Conservation (phyloP, 1,139 yeast species). For the Hansenula lynferdii region DNA sequence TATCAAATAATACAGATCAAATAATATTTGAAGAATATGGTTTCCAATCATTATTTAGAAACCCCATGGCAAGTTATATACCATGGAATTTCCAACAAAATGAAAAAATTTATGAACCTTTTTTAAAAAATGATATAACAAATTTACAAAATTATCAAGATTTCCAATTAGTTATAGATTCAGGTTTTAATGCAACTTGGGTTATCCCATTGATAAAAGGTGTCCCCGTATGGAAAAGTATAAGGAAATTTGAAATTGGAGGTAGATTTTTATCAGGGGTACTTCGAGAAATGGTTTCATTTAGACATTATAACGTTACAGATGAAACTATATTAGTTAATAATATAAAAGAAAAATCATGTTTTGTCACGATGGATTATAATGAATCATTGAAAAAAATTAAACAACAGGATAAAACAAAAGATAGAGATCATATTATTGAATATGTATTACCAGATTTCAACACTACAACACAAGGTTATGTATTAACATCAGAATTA, state of each 20-base stretch:
- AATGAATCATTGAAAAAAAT: slow-evolving; percentile 45
- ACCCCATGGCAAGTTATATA: slow-evolving; percentile 58
- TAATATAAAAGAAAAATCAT: slow-evolving; percentile 76
- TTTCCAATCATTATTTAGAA: slow-evolving; percentile 46
- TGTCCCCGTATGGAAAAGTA: slow-evolving; percentile 72
- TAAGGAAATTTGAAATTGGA: slow-evolving; percentile 65
- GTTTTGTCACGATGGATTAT: slow-evolving; percentile 70
- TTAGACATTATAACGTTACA: slow-evolving; percentile 88
- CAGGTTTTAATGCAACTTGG: slow-evolving; percentile 88
- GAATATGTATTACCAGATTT: slow-evolving; percentile 87
- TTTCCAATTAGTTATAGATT: slow-evolving; percentile 76
- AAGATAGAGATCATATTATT: slow-evolving; percentile 31
- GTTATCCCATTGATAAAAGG: slow-evolving; percentile 82
- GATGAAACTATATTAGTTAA: slow-evolving; percentile 86
- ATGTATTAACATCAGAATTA: slow-evolving; percentile 39
- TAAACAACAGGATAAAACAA: slow-evolving; percentile 19
- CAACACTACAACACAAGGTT: slow-evolving; percentile 71
- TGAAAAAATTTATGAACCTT: slow-evolving; percentile 19
- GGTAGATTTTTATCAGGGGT: slow-evolving; percentile 83
- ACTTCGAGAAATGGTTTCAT: slow-evolving; percentile 78
- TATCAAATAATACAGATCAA: slow-evolving; percentile 85
- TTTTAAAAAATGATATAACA: slow-evolving; percentile 14
- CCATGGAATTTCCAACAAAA: slow-evolving; percentile 53
- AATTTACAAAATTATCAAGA: slow-evolving; percentile 36
- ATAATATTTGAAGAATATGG: slow-evolving; percentile 93